Base-by-base conservation (phyloP, 2,329 filamentous ascomycete genomes). In the Fusarium pseudograminearum region DNA sequence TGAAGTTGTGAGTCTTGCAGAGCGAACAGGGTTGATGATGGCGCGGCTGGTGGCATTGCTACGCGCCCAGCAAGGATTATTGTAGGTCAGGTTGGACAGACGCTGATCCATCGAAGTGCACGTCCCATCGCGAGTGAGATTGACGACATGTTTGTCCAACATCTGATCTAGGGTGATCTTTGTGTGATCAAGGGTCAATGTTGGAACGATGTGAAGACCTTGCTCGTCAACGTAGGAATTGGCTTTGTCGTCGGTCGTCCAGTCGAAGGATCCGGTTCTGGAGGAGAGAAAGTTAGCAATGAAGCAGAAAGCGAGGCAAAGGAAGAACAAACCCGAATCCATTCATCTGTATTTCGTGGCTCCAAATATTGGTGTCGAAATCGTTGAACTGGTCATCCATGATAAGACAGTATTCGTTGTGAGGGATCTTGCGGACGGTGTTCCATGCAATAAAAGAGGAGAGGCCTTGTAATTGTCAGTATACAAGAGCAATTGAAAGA, bases 241-340 rank as follows among this genome's bases (percentile, higher is more conserved):
- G n/a, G 36, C 36, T 4, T 38, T 4, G 36, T 38, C 36, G 7
- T 38, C 36, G 3, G 36, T 38, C 1, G 36, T 38, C 36, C 36
- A 38, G 36, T 38, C 36, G n/a, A 38, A 38, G 12, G 36, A 38
- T 7, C 36, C 36, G 7, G 36, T 38, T 6, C 36, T 38, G 6
- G 7, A 38, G 36, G 20, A 20, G 5, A 12, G 5, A 5, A 3
- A 20, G 36, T 38, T 38, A 38, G 36, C n/a, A 5, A 38, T 20
- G 5, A 7, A 4, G 4, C 4, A 7, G 36, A 38, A 38, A 2
- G 1, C 1, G 7, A 20, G 5, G 11, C 1, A 1, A 14, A 20
- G 6, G n/a, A 2, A 20, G n/a, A 14, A 38, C 36, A 2, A 20
- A 38, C 36, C 36, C 36, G 2, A 38, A 38, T 0, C 36, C 36